Evolutionary conservation across 768 basidiomycete genomes (phyloP).

Genomic region (Leccinum barrowsii): DNA sequence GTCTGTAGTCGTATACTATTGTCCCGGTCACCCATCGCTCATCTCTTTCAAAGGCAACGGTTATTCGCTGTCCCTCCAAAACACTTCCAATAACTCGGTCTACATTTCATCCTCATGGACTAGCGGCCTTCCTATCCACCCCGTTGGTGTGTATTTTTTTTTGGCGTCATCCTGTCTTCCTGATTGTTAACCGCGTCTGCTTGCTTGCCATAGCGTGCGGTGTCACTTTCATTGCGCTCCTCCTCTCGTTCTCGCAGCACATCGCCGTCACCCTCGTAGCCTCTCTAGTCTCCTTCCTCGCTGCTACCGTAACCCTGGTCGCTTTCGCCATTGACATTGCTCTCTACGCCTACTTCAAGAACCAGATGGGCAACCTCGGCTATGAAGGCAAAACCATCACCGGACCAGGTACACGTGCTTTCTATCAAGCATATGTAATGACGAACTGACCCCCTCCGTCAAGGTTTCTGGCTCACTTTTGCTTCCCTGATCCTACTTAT

Average conservation of each 20-base stretch:
- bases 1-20: constrained; percentile 29
- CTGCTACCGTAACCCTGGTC: constrained; percentile 62
- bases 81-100: constrained; percentile 25
- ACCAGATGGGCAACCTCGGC: constrained; percentile 51
- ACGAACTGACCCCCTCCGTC: neutral
- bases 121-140: constrained; percentile 69
- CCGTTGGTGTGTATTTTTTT: constrained; percentile 53
- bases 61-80: constrained; percentile 42
- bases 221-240: constrained; percentile 60
- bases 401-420: constrained; percentile 52
- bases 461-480: constrained; percentile 78
- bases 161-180: neutral
- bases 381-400: constrained; percentile 45
- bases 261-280: constrained; percentile 42
- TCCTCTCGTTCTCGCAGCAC: constrained; percentile 59
- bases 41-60: constrained; percentile 42
- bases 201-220: constrained; percentile 37
- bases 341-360: constrained; percentile 58
- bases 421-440: neutral
- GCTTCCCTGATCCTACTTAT: constrained; percentile 59
- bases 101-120: constrained; percentile 62
- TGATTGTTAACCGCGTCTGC: constrained; percentile 2
- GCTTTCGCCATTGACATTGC: constrained; percentile 78
- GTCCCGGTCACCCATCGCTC: neutral
- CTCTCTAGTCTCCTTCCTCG: constrained; percentile 58